These are phyloP conservation scores for Ulota crispa DNA, from an alignment of 225 moss, liverwort and hornwort genomes.

Conservation along the genomic window DNA sequence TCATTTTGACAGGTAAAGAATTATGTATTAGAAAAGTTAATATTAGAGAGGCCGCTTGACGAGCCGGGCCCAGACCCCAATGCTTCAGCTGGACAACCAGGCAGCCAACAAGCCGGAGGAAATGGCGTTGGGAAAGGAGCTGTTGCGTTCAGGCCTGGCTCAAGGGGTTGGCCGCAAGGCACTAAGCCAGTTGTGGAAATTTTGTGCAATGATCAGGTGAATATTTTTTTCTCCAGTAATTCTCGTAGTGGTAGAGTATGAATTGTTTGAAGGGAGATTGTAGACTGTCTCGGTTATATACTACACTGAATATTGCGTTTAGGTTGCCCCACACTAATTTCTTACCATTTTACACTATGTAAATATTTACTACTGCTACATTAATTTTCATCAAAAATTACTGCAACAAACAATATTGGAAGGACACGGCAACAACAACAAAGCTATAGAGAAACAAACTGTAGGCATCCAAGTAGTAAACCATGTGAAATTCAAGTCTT, in stretches of 20 bases:
- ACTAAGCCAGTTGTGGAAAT: constrained; percentile 77
- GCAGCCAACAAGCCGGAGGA: constrained; percentile 57
- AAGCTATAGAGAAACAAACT: too few relatives aligned
- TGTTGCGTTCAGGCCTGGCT: constrained; percentile 47
- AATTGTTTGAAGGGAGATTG: background rate
- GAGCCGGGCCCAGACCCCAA: constrained; percentile 62
- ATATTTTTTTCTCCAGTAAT: background rate
- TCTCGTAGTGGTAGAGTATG: background rate
- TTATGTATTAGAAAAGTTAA: constrained; percentile 86
- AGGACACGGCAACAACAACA: too few relatives aligned
- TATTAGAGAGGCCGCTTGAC: constrained; percentile 70
- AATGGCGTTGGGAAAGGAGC: constrained; percentile 51
- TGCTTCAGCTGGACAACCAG: constrained; percentile 54
- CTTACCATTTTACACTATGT: too few relatives aligned
- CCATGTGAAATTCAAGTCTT: too few relatives aligned
- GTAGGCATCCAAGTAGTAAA: too few relatives aligned
- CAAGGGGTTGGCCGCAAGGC: constrained; percentile 70
- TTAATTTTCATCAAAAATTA: too few relatives aligned
- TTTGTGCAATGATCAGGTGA: constrained; percentile 82
- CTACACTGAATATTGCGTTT: too few relatives aligned
- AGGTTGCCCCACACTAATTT: too few relatives aligned
- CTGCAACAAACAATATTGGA: too few relatives aligned
- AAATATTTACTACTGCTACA: too few relatives aligned
- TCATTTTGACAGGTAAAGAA: constrained; percentile 69
- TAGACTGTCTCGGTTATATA: background rate